phyloP scores from a whole-genome alignment of 1,284 basidiomycete genomes.

The Ceratobasidium sp. region DNA sequence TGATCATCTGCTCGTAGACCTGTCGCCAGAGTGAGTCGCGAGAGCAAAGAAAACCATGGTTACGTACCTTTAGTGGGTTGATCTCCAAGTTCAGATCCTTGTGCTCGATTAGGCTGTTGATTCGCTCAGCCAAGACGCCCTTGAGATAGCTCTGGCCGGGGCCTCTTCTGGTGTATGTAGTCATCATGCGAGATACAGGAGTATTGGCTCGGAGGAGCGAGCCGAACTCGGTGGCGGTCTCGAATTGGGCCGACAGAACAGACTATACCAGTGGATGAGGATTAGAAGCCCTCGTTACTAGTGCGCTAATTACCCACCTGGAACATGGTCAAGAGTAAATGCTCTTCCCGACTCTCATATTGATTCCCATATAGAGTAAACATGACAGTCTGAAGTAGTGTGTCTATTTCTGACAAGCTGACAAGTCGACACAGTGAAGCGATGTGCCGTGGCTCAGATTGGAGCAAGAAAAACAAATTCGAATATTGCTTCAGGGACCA shows the following conservation, averaged over 20 bases:
- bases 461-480: slow-evolving; percentile 97
- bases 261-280: not conserved
- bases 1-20: slow-evolving; percentile 99
- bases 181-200: slow-evolving; percentile 99
- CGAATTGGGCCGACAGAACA: slow-evolving; percentile 96
- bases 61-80: slow-evolving; percentile 89
- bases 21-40: slow-evolving; percentile 45
- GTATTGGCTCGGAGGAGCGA: slow-evolving; percentile 97
- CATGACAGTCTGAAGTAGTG: slow-evolving; percentile 99
- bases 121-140: slow-evolving; percentile 92
- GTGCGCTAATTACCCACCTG: slow-evolving; percentile 54
- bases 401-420: slow-evolving; percentile 94
- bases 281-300: not conserved
- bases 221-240: slow-evolving; percentile 96
- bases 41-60: too few species aligned
- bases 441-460: slow-evolving; percentile 95
- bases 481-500: slow-evolving; percentile 81
- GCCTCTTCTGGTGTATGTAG: slow-evolving; percentile 96
- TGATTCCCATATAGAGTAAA: slow-evolving; percentile 99
- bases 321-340: slow-evolving; percentile 98
- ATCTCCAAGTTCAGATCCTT: slow-evolving; percentile 98
- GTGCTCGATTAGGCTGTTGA: slow-evolving; percentile 97
- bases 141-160: slow-evolving; percentile 98
- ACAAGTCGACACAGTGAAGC: slow-evolving; percentile 97
- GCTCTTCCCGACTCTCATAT: slow-evolving; percentile 98